Conservation (phyloP, 192 early-diverging fungal species). For the Rhizophagus sp. region DNA sequence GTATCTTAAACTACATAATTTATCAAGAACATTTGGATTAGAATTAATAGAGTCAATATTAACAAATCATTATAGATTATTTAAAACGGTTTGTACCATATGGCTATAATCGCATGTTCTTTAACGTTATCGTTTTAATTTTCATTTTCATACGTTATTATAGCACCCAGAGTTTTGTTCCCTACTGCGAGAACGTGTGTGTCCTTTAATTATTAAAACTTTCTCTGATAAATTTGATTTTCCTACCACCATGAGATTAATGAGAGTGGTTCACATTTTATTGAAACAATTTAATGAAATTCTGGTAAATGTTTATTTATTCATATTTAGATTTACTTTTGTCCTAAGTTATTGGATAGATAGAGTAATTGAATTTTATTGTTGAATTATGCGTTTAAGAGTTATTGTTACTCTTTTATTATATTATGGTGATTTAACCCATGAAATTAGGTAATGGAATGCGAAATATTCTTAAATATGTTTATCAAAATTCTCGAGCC, state of each 20-base stretch:
- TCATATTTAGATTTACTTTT: not conserved
- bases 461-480: constrained; percentile 93
- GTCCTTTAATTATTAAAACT: constrained; percentile 87
- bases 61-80: constrained; percentile 72
- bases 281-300: constrained; percentile 75
- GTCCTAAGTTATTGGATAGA: not conserved
- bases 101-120: not conserved
- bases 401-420: constrained; percentile 11
- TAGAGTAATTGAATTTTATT: constrained; percentile 17
- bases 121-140: not conserved
- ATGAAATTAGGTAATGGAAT: constrained; percentile 71
- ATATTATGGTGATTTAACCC: not conserved
- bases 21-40: constrained; percentile 77
- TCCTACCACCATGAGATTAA: constrained; percentile 77
- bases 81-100: constrained; percentile 59
- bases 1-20: constrained; percentile 54
- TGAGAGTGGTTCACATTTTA: constrained; percentile 76
- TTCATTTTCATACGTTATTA: not conserved
- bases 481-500: constrained; percentile 81
- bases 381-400: constrained; percentile 4
- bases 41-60: constrained; percentile 93
- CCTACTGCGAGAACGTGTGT: constrained; percentile 78
- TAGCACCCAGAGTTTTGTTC: constrained; percentile 73
- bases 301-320: constrained; percentile 46
- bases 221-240: constrained; percentile 92